Evolutionary conservation across 2,329 filamentous ascomycete species (phyloP).

Genomic region (Rutstroemia sydowiana): DNA sequence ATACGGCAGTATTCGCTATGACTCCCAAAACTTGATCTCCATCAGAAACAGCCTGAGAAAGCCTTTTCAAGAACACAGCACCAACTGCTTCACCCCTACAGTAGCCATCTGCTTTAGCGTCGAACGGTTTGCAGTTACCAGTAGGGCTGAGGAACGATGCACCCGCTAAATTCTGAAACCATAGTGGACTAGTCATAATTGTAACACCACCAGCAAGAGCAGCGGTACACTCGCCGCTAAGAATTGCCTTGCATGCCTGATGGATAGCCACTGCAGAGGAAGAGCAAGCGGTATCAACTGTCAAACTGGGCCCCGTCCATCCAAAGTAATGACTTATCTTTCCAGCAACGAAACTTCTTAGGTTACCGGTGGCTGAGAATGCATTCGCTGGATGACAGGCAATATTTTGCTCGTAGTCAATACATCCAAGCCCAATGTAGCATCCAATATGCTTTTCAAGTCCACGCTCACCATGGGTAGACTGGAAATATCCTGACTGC

Average conservation of each 20-base stretch:
- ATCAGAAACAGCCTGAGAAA: neutral
- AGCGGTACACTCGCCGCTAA: conserved; percentile 5
- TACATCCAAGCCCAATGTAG: conserved; percentile 8
- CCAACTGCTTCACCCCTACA: conserved; percentile 45
- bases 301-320: conserved; percentile 31
- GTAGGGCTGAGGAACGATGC: conserved; percentile 4
- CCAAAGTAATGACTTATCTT: conserved; percentile 36
- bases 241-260: conserved; percentile 19
- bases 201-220: conserved; percentile 2
- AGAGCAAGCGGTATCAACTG: conserved; percentile 35
- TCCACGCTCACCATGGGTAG: too few relatives aligned
- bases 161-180: neutral
- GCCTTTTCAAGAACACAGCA: conserved; percentile 39
- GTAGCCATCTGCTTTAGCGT: conserved; percentile 45
- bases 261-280: conserved; percentile 31
- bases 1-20: conserved; percentile 45
- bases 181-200: neutral
- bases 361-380: conserved; percentile 26
- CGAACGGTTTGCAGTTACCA: conserved; percentile 32
- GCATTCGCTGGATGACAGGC: conserved; percentile 4
- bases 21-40: conserved; percentile 50
- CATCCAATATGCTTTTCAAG: conserved; percentile 11
- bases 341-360: conserved; percentile 31
- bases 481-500: conserved; percentile 6
- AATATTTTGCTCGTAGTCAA: conserved; percentile 11